Conservation (phyloP, 768 basidiomycete species). For the Clitopilus passeckerianus region DNA sequence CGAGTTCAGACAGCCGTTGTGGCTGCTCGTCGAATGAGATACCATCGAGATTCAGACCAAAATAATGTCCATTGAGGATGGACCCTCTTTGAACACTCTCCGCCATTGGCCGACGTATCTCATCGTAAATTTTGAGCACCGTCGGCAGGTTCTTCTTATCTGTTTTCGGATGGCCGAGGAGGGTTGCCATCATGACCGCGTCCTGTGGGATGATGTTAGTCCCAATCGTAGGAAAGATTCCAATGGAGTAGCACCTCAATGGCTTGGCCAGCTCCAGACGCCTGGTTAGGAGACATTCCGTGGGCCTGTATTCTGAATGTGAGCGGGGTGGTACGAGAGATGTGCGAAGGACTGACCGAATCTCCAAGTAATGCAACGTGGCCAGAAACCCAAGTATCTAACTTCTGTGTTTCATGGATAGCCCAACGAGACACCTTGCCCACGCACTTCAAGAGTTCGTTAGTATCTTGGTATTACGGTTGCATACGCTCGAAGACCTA, state of each 20-base stretch:
- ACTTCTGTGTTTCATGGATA: slow-evolving; percentile 27
- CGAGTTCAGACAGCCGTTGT: slow-evolving; percentile 16
- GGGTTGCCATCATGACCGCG: slow-evolving; percentile 10
- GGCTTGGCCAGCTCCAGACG: slow-evolving; percentile 45
- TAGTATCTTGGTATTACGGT: not conserved
- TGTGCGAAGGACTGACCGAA: slow-evolving; percentile 24
- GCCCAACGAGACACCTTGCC: slow-evolving; percentile 34
- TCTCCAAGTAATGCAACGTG: slow-evolving; percentile 40
- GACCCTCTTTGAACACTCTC: slow-evolving; percentile 21
- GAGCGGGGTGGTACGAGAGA: not conserved
- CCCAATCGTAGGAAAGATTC: not conserved
- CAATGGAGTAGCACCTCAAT: slow-evolving; percentile 28
- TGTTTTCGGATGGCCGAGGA: slow-evolving; percentile 11
- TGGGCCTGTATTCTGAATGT: slow-evolving; percentile 27
- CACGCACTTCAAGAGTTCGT: slow-evolving; percentile 19
- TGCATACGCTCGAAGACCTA: slow-evolving; percentile 12
- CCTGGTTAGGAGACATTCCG: slow-evolving; percentile 41
- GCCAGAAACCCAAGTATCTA: slow-evolving; percentile 31
- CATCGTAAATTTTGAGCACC: slow-evolving; percentile 30
- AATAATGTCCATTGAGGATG: slow-evolving; percentile 22
- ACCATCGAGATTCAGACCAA: slow-evolving; percentile 17
- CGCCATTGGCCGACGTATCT: slow-evolving; percentile 30
- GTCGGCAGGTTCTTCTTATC: slow-evolving; percentile 17
- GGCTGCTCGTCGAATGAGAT: slow-evolving; percentile 13
- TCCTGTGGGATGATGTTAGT: slow-evolving; percentile 3